Conservation (phyloP, 2,329 filamentous ascomycete species). For the Xylariaceae sp. region DNA sequence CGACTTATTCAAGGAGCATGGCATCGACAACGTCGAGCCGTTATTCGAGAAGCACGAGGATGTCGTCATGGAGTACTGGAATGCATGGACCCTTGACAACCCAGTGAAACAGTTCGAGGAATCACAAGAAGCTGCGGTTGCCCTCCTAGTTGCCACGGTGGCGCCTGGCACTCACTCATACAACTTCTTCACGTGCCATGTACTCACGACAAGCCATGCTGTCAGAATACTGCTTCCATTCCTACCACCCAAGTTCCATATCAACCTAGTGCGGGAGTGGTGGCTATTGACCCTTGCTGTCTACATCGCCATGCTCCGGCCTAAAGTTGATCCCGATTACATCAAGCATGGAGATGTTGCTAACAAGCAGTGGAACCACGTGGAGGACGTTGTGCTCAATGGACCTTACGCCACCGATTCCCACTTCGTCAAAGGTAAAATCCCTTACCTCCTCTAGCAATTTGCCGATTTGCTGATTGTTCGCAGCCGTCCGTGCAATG, state of each 20-base stretch:
- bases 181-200: constrained; percentile 81
- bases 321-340: constrained; percentile 67
- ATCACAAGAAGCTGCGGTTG: constrained; percentile 64
- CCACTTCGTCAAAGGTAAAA: constrained; percentile 80
- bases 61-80: constrained; percentile 84
- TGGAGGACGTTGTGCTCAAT: constrained; percentile 70
- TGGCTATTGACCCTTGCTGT: constrained; percentile 80
- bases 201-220: constrained; percentile 85
- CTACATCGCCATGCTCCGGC: constrained; percentile 76
- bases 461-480: constrained; percentile 15
- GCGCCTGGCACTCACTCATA: constrained; percentile 64
- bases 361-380: constrained; percentile 75
- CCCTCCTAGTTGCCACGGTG: constrained; percentile 65
- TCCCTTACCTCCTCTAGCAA: neutral
- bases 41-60: constrained; percentile 72
- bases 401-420: constrained; percentile 71
- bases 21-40: constrained; percentile 63
- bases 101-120: constrained; percentile 75
- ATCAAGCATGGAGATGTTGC: constrained; percentile 63
- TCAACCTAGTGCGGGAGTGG: constrained; percentile 80
- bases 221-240: constrained; percentile 82
- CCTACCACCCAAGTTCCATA: constrained; percentile 72
- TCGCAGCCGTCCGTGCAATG: constrained; percentile 69
- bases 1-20: constrained; percentile 61
- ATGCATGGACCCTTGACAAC: constrained; percentile 75